Evolutionary conservation across 352 stramenopile species (phyloP).

Genomic region (Thalassiosira mediterranea): DNA sequence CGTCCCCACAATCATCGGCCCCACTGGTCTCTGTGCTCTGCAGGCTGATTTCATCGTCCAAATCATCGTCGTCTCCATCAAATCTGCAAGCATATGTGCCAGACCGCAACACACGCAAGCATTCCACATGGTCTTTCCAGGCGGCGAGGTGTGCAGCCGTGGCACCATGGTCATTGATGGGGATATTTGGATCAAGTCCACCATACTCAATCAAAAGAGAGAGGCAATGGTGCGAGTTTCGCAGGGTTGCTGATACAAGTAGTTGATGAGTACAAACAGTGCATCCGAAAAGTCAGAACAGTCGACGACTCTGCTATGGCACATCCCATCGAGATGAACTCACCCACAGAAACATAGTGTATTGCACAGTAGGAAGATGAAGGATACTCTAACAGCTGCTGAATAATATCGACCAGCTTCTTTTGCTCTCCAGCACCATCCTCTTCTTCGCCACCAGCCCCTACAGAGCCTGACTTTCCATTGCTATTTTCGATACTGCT

Average conservation of each 20-base stretch:
- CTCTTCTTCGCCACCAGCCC: background rate
- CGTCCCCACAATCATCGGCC: background rate
- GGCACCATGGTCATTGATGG: constrained; percentile 31
- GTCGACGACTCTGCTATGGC: too few species aligned
- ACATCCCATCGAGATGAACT: too few species aligned
- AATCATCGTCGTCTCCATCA: constrained; percentile 1
- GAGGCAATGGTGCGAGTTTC: constrained; percentile 39
- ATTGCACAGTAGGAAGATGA: constrained; percentile 35
- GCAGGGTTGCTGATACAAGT: constrained; percentile 38
- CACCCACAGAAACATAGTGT: constrained; percentile 40
- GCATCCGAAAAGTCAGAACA: background rate
- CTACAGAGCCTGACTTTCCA: background rate
- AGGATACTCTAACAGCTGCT: constrained; percentile 35
- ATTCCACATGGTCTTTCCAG: constrained; percentile 43
- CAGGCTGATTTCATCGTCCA: background rate
- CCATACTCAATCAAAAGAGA: constrained; percentile 34
- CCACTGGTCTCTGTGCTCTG: background rate
- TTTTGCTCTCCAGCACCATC: constrained; percentile 2
- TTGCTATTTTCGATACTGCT: background rate
- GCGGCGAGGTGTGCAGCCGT: constrained; percentile 41
- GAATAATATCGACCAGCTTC: constrained; percentile 24
- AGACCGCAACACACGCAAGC: constrained; percentile 29
- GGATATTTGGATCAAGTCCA: constrained; percentile 34
- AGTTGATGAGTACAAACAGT: too few species aligned
- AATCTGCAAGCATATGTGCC: constrained; percentile 16